Conservation (phyloP, 352 stramenopile genomes). For the Aphanomyces cochlioides region DNA sequence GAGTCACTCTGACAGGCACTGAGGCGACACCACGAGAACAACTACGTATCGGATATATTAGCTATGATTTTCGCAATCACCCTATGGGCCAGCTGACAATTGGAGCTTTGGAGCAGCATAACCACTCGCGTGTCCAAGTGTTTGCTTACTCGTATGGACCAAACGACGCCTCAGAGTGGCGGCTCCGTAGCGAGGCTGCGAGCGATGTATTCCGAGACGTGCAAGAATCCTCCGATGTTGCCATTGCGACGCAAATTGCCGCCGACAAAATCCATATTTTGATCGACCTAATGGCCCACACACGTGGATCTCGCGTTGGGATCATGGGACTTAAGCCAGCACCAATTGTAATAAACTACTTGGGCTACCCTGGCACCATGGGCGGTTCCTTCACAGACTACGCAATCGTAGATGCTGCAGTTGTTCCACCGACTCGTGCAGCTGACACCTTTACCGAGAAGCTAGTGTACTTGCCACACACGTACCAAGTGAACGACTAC, state of each 20-base stretch:
- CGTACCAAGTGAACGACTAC: slow-evolving; percentile 90
- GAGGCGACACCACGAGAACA: background rate
- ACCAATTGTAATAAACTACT: slow-evolving; percentile 80
- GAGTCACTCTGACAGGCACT: slow-evolving; percentile 33
- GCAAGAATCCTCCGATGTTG: slow-evolving; percentile 42
- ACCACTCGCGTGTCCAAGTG: slow-evolving; percentile 43
- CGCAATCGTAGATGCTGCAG: slow-evolving; percentile 60
- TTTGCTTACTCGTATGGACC: slow-evolving; percentile 81
- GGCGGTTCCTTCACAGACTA: slow-evolving; percentile 75
- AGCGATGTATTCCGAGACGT: slow-evolving; percentile 71
- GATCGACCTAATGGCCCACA: slow-evolving; percentile 91
- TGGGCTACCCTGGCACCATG: slow-evolving; percentile 88
- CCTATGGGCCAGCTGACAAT: slow-evolving; percentile 90
- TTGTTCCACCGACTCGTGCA: slow-evolving; percentile 57
- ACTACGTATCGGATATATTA: slow-evolving; percentile 41
- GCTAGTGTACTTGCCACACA: slow-evolving; percentile 83
- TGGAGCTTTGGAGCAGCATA: slow-evolving; percentile 75
- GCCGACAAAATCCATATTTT: slow-evolving; percentile 72
- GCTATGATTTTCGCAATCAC: slow-evolving; percentile 44
- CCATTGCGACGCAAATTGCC: slow-evolving; percentile 50
- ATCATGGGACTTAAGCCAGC: slow-evolving; percentile 61
- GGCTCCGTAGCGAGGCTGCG: slow-evolving; percentile 47
- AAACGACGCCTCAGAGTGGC: slow-evolving; percentile 65
- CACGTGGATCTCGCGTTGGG: slow-evolving; percentile 64
- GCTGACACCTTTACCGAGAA: slow-evolving; percentile 63